These are phyloP conservation scores for Entelexis paramagnoliae DNA, from an alignment of 1,139 yeast genomes.

Conservation along the genomic window DNA sequence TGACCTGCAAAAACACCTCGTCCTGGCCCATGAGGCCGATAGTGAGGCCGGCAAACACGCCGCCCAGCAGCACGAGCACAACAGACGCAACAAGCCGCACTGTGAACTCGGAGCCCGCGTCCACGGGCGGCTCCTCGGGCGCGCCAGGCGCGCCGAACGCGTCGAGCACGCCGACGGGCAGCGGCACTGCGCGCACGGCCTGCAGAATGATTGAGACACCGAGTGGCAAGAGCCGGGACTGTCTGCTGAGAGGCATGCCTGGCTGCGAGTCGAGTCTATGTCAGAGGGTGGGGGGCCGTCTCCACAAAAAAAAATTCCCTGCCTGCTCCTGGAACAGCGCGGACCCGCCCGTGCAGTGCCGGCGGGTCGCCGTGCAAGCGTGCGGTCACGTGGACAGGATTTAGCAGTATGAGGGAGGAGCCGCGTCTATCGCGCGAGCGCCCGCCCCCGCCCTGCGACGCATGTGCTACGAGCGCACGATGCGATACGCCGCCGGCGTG, in stretches of 20 bases:
- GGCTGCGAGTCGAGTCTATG: not conserved
- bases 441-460: not conserved
- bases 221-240: not conserved
- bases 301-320: no score
- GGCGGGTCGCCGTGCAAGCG: not conserved
- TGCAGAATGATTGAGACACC: not conserved
- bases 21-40: constrained; percentile 97
- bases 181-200: constrained; percentile 5
- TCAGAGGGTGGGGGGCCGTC: no score
- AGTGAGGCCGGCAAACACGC: constrained; percentile 92
- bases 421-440: not conserved
- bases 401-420: not conserved
- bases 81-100: constrained; percentile 41
- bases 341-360: no score
- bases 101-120: constrained; percentile 10
- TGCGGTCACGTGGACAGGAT: not conserved
- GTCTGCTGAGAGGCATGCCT: constrained; percentile 2
- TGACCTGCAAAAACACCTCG: constrained; percentile 58
- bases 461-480: not conserved
- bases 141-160: not conserved
- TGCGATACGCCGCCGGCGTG: not conserved
- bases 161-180: not conserved
- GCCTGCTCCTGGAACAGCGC: no score
- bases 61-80: constrained; percentile 72
- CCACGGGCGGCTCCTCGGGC: constrained; percentile 11